Conservation (phyloP, 768 basidiomycete genomes). For the Leucogyrophana mollusca region DNA sequence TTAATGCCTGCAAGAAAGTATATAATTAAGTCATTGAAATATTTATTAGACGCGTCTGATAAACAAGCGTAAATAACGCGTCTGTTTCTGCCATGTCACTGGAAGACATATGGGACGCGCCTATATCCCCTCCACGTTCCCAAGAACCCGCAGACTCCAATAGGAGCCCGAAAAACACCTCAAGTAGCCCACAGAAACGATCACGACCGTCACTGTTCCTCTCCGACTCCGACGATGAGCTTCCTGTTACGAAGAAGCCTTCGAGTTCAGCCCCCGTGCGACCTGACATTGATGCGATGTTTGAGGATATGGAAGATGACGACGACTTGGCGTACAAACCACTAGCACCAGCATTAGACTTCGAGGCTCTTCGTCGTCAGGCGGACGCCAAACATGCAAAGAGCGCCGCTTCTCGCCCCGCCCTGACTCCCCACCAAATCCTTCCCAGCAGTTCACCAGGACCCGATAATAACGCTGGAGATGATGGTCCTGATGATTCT, state of each 20-base stretch:
- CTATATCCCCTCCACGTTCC: constrained; percentile 28
- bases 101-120: constrained; percentile 63
- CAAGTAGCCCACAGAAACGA: constrained; percentile 23
- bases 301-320: constrained; percentile 49
- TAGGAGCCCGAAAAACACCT: constrained; percentile 15
- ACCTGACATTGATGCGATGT: constrained; percentile 40
- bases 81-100: constrained; percentile 31
- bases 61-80: constrained; percentile 31
- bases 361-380: constrained; percentile 51
- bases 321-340: constrained; percentile 43
- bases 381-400: constrained; percentile 50
- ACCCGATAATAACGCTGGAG: constrained; percentile 23
- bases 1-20: too few species aligned
- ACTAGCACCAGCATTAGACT: constrained; percentile 51
- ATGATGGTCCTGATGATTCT: constrained; percentile 12
- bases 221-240: constrained; percentile 48
- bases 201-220: constrained; percentile 53
- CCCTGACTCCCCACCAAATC: constrained; percentile 44
- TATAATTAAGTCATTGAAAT: too few species aligned
- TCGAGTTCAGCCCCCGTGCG: constrained; percentile 20
- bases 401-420: constrained; percentile 16
- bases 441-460: constrained; percentile 45
- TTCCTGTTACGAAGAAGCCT: constrained; percentile 35
- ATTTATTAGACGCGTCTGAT: neutral
- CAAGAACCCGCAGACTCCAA: constrained; percentile 3